Base-by-base conservation (phyloP, 2,329 filamentous ascomycete species). In the Drechslerella dactyloides region DNA sequence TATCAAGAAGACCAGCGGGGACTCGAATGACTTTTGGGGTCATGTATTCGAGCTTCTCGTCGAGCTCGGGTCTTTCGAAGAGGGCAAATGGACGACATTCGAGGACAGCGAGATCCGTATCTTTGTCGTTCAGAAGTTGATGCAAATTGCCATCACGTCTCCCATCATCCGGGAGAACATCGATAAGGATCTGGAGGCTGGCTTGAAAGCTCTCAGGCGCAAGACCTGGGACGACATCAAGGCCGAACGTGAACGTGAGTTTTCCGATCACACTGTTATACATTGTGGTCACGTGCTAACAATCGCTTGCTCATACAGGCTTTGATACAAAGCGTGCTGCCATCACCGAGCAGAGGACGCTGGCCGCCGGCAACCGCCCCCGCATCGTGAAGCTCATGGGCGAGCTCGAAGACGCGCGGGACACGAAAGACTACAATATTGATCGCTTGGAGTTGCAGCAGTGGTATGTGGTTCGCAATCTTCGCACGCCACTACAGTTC, bases 391-490 rank as follows among this genome's bases (percentile, higher is more conserved):
- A 70, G 59, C 59, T 70, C 21, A 70, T 70, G 23, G 66, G 59
- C 27, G 66, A 70, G 66, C 66, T 70, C 13, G 66, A 70, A 21
- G 66, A 70, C 27, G 66, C 66, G 30, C 61, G 66, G 15, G 66
- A 70, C 37, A 64, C 66, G 17, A 70, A 70, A 48, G 66, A 70
- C 24, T 70, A 70, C 51, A 70, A 70, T 58, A 70, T 70, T 55
- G 66, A 70, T 60, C 59, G 66, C 19, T 60, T 70, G 37, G 66
- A 70, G 27, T 60, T 70, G 48, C 66, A 70, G 66, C 66, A 70
- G 66, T 70, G 66, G 66, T 70, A 70, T 40, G 66, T 70, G 59
- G 66, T 70, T 63, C 66, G 66, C 59, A 70, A 70, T 58, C 66
- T 70, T 60, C 66, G 66, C 53, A 70, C 66, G 55, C 66, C 66